Conservation (phyloP, 2,329 filamentous ascomycete genomes). For the Penicillium rolfsii region DNA sequence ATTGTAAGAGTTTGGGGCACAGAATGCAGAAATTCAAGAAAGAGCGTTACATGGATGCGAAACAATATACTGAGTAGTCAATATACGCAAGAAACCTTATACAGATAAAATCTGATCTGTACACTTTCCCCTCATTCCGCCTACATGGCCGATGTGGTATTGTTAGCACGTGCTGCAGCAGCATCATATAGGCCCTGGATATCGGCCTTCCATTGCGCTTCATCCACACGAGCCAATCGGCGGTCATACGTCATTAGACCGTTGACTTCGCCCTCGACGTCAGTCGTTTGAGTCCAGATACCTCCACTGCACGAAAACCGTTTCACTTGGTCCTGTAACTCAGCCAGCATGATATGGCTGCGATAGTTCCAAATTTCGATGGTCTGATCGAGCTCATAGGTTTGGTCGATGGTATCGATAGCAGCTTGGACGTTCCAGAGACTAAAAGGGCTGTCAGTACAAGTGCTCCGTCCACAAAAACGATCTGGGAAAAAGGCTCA, state of each 20-base stretch:
- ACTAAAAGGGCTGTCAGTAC: conserved; percentile 37
- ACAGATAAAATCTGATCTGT: background rate
- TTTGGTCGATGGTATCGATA: conserved; percentile 64
- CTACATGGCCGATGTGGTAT: background rate
- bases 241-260: conserved; percentile 72
- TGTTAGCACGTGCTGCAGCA: conserved; percentile 39
- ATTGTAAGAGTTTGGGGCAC: background rate
- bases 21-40: background rate
- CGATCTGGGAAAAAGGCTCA: conserved; percentile 38
- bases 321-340: conserved; percentile 55
- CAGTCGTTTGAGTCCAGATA: conserved; percentile 74
- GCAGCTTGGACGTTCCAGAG: conserved; percentile 67
- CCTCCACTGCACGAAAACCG: conserved; percentile 67
- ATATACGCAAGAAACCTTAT: background rate
- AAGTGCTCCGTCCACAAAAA: background rate
- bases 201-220: conserved; percentile 62
- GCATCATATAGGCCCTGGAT: conserved; percentile 64
- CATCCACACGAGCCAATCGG: conserved; percentile 58
- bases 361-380: conserved; percentile 69
- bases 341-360: conserved; percentile 55
- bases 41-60: background rate
- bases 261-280: conserved; percentile 75
- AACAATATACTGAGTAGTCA: background rate
- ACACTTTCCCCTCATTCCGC: background rate
- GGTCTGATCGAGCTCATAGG: conserved; percentile 66